Evolutionary conservation across 139 green algal genomes (phyloP).

Genomic region (Chlamydomonas schloesseri): DNA sequence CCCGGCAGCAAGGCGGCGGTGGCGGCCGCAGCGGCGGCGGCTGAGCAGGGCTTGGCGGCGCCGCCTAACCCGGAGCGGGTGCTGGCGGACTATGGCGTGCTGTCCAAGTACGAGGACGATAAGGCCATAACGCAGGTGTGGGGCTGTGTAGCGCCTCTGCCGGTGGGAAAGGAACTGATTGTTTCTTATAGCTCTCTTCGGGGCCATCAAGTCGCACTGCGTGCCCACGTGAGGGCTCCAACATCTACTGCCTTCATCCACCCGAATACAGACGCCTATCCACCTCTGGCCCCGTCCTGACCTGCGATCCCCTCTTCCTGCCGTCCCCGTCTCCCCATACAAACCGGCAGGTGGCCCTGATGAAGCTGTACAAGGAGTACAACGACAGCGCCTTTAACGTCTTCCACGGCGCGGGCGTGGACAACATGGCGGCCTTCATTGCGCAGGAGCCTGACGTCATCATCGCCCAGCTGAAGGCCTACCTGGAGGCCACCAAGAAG

Average conservation of each 20-base stretch:
- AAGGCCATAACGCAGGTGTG: constrained; percentile 40
- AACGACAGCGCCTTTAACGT: constrained; percentile 56
- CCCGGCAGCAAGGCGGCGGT: neutral
- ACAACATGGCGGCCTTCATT: constrained; percentile 29
- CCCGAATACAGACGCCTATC: too few species aligned
- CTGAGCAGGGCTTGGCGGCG: neutral
- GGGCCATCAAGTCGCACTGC: too few species aligned
- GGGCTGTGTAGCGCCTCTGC: neutral
- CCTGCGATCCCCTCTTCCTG: too few species aligned
- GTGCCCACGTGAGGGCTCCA: too few species aligned
- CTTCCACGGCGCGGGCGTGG: constrained; percentile 23
- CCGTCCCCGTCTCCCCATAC: neutral
- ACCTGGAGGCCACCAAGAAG: constrained; percentile 51
- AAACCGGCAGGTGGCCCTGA: constrained; percentile 26
- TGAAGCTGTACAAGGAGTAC: constrained; percentile 78
- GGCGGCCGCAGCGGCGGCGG: neutral
- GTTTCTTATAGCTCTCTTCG: too few species aligned
- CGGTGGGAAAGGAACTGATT: too few species aligned
- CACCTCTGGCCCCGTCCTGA: too few species aligned
- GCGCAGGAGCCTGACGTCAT: constrained; percentile 20
- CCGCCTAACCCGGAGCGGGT: constrained; percentile 18
- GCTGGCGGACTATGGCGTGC: constrained; percentile 43
- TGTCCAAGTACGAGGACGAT: constrained; percentile 49
- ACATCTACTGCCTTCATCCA: too few species aligned
- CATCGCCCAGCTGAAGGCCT: constrained; percentile 50